phyloP scores from a whole-genome alignment of 352 stramenopile species.

The Phytophthora citrophthora region DNA sequence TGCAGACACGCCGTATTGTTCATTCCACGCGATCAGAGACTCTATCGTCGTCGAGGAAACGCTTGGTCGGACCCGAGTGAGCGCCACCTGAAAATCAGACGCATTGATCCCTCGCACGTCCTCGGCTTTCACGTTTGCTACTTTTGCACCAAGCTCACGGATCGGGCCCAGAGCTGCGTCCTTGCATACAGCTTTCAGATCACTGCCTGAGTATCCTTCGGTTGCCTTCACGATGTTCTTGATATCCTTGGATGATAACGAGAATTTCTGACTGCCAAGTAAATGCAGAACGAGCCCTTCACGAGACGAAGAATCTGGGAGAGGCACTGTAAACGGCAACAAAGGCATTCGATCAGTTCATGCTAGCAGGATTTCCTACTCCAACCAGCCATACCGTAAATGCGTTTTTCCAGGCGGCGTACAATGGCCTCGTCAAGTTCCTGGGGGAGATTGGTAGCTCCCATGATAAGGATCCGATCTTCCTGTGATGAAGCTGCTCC shows the following conservation, averaged over 20 bases:
- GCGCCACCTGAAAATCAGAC: conserved; percentile 61
- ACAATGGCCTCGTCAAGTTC: conserved; percentile 90
- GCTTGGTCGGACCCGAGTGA: conserved; percentile 71
- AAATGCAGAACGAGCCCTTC: conserved; percentile 68
- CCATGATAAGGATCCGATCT: conserved; percentile 89
- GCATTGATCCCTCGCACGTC: conserved; percentile 69
- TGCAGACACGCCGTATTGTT: conserved; percentile 70
- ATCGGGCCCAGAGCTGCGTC: conserved; percentile 94
- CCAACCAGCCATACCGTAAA: conserved; percentile 71
- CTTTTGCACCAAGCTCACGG: conserved; percentile 68
- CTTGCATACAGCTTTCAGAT: conserved; percentile 94
- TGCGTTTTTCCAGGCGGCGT: conserved; percentile 85
- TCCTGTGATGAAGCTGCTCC: conserved; percentile 72
- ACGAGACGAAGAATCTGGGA: conserved; percentile 61
- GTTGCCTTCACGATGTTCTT: conserved; percentile 73
- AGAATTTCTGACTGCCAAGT: conserved; percentile 58
- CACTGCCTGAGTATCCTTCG: conserved; percentile 85
- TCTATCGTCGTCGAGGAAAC: conserved; percentile 68
- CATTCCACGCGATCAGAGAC: conserved; percentile 70
- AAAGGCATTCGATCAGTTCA: not conserved
- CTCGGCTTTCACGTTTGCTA: conserved; percentile 63
- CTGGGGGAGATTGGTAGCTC: conserved; percentile 86
- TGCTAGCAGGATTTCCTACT: not conserved
- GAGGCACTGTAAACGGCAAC: conserved; percentile 58
- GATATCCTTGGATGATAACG: conserved; percentile 65